Conservation (phyloP, 495 filamentous ascomycete species). For the Neurospora sp. region DNA sequence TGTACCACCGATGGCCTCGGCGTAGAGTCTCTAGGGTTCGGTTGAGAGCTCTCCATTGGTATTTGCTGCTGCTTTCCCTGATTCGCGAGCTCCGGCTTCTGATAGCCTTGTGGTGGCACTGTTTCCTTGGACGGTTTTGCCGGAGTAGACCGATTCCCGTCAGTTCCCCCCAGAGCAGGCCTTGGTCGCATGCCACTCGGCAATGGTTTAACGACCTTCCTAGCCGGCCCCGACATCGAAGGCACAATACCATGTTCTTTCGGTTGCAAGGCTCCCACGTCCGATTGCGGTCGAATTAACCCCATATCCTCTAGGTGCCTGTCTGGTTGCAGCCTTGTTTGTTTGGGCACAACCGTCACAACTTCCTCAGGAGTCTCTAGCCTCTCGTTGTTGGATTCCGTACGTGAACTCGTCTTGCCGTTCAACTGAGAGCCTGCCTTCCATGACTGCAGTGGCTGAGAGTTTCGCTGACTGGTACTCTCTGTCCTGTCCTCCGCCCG, state of each 20-base stretch:
- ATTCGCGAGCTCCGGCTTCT: not conserved
- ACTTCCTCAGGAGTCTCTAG: not conserved
- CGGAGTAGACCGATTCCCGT: not conserved
- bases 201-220: not conserved
- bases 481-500: not conserved
- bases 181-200: not conserved
- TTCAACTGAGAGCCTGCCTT: not conserved
- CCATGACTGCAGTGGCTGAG: not conserved
- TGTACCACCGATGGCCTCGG: not conserved
- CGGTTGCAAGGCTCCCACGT: not conserved
- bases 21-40: not conserved
- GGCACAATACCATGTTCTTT: not conserved
- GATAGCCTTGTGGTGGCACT: not conserved
- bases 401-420: not conserved
- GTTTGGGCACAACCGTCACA: not conserved
- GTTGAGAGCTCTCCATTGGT: not conserved
- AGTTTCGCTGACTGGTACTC: too few species aligned
- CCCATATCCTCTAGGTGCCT: not conserved
- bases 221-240: not conserved
- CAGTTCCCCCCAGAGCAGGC: not conserved
- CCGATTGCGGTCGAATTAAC: not conserved
- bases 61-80: not conserved
- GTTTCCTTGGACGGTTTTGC: not conserved
- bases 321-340: not conserved
- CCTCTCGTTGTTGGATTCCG: not conserved